Base-by-base conservation (phyloP, 179 eudicot genomes). In the Vitellaria paradoxa region DNA sequence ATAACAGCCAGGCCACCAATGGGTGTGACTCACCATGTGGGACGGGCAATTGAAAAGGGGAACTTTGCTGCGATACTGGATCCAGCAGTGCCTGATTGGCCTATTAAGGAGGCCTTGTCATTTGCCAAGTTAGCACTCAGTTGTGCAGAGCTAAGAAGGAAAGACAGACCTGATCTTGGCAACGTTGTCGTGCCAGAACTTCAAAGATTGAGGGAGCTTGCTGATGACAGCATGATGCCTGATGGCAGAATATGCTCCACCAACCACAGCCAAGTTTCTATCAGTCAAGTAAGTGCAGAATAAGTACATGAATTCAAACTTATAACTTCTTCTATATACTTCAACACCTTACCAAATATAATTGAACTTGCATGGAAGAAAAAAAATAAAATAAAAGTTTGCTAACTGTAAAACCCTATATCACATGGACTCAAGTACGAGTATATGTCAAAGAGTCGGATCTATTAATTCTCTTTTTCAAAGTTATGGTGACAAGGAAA, bases 11-110 rank as follows among this genome's bases (percentile, higher is more conserved):
- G 65, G 65, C 83, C 89, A 3, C 89, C 91, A 13, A 88, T 88
- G 91, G 91, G 89, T n/a, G 74, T 88, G 79, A 79, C 91, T 9
- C 91, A 88, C 68, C 89, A 86, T 4, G 85, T 88, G 20, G 85
- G 81, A 78, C 65, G 80, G 72, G 73, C 91, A 2, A 83, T 88
- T n/a, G 88, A 86, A 71, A 83, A 37, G 73, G 89, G 89, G 56
- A 86, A 84, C 1, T 84, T 88, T 69, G 79, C 76, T 23, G 78
- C 86, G 24, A 82, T 88, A 80, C 86, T 88, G 0, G 91, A 88
- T 47, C 89, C 88, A 5, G 68, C 50, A 17, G 81, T 88, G 10
- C 71, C 60, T 5, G 83, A 86, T 56, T 88, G 88, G 88, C 91
- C 91, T 15, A 71, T 83, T 1, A 89, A 86, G 66, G 89, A 86